A percentile compares a stretch with the other conserved stretches of the same genome.
phyloP scores from a whole-genome alignment of 139 green algal genomes.

The Chlorella sp. region DNA sequence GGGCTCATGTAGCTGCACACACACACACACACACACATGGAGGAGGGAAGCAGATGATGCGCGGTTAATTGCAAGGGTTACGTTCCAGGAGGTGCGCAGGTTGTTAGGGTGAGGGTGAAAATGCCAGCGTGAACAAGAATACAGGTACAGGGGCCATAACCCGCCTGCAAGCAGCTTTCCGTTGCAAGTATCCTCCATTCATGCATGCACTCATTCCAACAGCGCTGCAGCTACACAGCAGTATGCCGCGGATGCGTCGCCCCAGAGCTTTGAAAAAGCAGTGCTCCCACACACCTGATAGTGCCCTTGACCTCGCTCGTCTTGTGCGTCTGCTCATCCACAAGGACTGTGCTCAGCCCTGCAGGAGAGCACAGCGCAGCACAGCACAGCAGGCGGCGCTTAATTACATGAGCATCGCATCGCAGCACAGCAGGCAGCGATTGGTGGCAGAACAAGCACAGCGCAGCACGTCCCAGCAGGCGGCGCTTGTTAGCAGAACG shows the following conservation, averaged over 20 bases:
- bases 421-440: not conserved
- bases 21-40: not conserved
- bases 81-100: too few relatives aligned
- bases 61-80: too few relatives aligned
- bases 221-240: too few relatives aligned
- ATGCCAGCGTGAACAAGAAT: too few relatives aligned
- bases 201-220: too few relatives aligned
- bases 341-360: conserved; percentile 36
- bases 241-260: too few relatives aligned
- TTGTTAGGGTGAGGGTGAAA: too few relatives aligned
- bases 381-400: not conserved
- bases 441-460: not conserved
- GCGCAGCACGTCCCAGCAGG: not conserved
- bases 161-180: too few relatives aligned
- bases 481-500: not conserved
- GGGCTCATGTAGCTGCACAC: conserved; percentile 35
- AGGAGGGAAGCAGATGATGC: not conserved
- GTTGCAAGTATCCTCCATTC: too few relatives aligned
- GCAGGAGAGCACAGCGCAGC: not conserved
- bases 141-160: too few relatives aligned
- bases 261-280: too few relatives aligned
- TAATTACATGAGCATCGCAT: not conserved
- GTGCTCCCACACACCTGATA: conserved; percentile 7
- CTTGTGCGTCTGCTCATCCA: conserved; percentile 2
- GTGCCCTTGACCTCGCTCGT: conserved; percentile 38